Percentiles rank a stretch among this genome's conserved stretches.
These are phyloP conservation scores for Rhodotorula sp. DNA, from an alignment of 1,284 basidiomycete genomes.

Conservation along the genomic window DNA sequence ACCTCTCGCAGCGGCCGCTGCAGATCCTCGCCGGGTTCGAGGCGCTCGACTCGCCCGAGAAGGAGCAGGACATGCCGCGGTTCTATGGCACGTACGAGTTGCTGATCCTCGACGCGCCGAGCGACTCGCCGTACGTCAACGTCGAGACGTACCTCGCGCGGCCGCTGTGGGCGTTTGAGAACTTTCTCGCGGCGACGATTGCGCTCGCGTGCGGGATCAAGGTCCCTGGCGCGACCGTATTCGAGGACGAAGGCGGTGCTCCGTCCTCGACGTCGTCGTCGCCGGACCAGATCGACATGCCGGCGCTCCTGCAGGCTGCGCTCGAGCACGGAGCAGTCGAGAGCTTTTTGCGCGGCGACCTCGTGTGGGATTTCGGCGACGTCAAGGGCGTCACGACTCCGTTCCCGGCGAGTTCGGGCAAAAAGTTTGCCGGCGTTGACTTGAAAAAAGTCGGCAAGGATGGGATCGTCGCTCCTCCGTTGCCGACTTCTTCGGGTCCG, in stretches of 20 bases:
- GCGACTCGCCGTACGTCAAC: slow-evolving; percentile 15
- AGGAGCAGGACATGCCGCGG: slow-evolving; percentile 26
- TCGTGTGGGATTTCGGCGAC: slow-evolving; percentile 33
- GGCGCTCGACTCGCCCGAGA: slow-evolving; percentile 34
- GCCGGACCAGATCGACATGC: slow-evolving; percentile 13
- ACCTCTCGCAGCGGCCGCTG: slow-evolving; percentile 16
- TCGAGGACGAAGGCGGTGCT: neutral
- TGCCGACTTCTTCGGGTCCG: slow-evolving; percentile 2
- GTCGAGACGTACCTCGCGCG: slow-evolving; percentile 24
- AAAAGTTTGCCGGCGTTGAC: slow-evolving; percentile 26
- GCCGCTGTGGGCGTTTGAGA: slow-evolving; percentile 28
- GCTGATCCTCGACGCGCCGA: slow-evolving; percentile 34
- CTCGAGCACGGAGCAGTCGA: slow-evolving; percentile 33
- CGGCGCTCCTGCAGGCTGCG: slow-evolving; percentile 24
- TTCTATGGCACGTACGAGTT: slow-evolving; percentile 31
- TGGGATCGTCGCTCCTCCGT: slow-evolving; percentile 31
- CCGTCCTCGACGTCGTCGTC: no score
- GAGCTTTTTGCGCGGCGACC: slow-evolving; percentile 24
- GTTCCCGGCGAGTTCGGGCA: neutral
- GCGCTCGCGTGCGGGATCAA: slow-evolving; percentile 24
- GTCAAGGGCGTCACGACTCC: slow-evolving; percentile 31
- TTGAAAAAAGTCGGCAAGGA: slow-evolving; percentile 32
- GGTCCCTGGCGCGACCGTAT: slow-evolving; percentile 16
- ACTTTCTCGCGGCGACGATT: slow-evolving; percentile 28
- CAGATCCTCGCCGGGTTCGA: slow-evolving; percentile 28